Evolutionary conservation across 768 basidiomycete genomes (phyloP), one percentile per base, ranked within the genome.

Genomic region (Tremella fuciformis): DNA sequence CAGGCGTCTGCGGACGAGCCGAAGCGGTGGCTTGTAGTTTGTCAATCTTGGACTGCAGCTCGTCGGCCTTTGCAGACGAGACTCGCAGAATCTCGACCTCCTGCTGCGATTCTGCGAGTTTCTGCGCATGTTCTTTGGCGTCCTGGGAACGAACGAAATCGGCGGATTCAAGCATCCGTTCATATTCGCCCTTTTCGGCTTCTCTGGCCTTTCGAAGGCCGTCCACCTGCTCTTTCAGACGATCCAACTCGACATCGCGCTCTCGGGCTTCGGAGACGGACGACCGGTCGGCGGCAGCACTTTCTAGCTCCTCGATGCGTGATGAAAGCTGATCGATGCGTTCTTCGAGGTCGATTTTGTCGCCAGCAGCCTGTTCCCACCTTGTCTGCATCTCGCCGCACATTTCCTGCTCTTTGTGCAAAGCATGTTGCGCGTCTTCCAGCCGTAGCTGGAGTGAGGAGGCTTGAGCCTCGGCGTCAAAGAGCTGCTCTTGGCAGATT

Each of bases 231-330:
- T 69, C 59, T 39, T 66, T 44, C 8, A 63, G 40, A 16, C 65
- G 57, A 53, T 74, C 66, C 22, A 73, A 44, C 62, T 63, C 57
- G 40, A 63, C 69, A 24, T 73, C 69, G 13, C 65, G 51, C n/a
- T 62, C 56, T 34, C 65, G 47, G 0, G 72, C 62, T 52, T 72
- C 70, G 16, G 69, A 67, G 26, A 63, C 70, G 13, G 72, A 69
- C 16, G 74, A 73, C 57, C 70, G 66, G 48, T 76, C 67, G 15
- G 70, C 66, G 2, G 64, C 15, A 9, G 55, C 56, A 13, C 64
- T 62, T 47, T 71, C 58, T 3, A 66, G n/a, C 13, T 65, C 68
- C 19, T 50, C 46, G 8, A 72, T 16, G 22, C 49, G 62, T 6
- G 53, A 25, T 44, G 64, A 59, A 15, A 68, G 58, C 19, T 54